Percentiles rank a stretch among this genome's conserved stretches.
These are phyloP conservation scores for Pueraria montana DNA, from an alignment of 306 rosid species.

Conservation along the genomic window DNA sequence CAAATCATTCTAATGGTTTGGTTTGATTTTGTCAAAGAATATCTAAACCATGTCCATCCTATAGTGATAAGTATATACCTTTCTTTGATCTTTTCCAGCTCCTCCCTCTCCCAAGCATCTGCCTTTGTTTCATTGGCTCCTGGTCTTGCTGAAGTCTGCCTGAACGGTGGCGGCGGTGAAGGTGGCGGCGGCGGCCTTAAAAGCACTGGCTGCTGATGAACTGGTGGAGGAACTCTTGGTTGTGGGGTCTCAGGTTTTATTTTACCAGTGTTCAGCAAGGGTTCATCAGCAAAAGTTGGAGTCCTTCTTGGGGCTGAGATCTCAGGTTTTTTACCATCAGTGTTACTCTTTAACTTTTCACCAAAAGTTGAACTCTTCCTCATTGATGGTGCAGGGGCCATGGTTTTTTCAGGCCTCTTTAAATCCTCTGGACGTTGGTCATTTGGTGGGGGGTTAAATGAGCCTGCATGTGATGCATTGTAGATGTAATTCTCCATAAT, in stretches of 20 bases:
- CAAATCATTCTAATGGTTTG: too few relatives aligned
- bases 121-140: slow-evolving; percentile 52
- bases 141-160: slow-evolving; percentile 4
- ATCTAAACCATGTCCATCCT: too few relatives aligned
- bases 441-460: slow-evolving; percentile 44
- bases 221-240: slow-evolving; percentile 15
- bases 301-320: slow-evolving; percentile 40
- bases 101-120: slow-evolving; percentile 78
- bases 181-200: slow-evolving; percentile 15
- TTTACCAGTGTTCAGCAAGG: slow-evolving; percentile 31
- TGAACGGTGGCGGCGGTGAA: neutral
- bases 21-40: too few relatives aligned
- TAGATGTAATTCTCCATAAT: slow-evolving; percentile 17
- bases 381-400: slow-evolving; percentile 48
- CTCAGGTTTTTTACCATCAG: slow-evolving; percentile 45
- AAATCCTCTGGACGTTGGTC: slow-evolving; percentile 41
- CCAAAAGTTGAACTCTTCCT: slow-evolving; percentile 48
- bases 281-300: slow-evolving; percentile 45
- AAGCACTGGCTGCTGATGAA: slow-evolving; percentile 36
- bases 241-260: slow-evolving; percentile 46
- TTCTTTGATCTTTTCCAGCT: slow-evolving; percentile 64
- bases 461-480: slow-evolving; percentile 46
- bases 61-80: slow-evolving; percentile 55
- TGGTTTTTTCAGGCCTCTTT: slow-evolving; percentile 52
- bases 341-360: slow-evolving; percentile 28